Percentiles rank a stretch among this genome's conserved stretches.
phyloP scores from a whole-genome alignment of 192 early-diverging fungal genomes.

The Thamnidium elegans region DNA sequence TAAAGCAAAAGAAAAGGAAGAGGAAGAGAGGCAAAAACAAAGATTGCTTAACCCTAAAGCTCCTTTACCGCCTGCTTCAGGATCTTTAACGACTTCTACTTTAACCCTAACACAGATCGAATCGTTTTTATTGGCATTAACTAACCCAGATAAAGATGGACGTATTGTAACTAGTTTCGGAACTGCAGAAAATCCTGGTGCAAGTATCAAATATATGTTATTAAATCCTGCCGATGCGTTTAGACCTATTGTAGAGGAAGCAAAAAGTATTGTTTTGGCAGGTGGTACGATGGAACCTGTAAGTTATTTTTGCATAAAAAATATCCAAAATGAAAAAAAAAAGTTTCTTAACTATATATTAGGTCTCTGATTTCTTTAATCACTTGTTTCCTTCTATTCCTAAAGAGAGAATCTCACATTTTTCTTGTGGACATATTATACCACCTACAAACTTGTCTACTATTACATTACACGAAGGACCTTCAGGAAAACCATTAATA shows the following conservation, averaged over 20 bases:
- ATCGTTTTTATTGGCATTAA: slow-evolving; percentile 53
- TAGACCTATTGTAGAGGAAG: slow-evolving; percentile 70
- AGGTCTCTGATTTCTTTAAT: slow-evolving; percentile 41
- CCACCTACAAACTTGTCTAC: slow-evolving; percentile 72
- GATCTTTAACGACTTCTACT: slow-evolving; percentile 22
- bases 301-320: too few relatives aligned
- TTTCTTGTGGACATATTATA: slow-evolving; percentile 87
- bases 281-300: slow-evolving; percentile 95
- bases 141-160: slow-evolving; percentile 67
- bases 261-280: slow-evolving; percentile 79
- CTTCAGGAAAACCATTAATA: slow-evolving; percentile 56
- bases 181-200: slow-evolving; percentile 8
- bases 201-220: slow-evolving; percentile 74
- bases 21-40: slow-evolving; percentile 2
- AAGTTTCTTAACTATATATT: too few relatives aligned
- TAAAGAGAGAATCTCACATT: slow-evolving; percentile 49
- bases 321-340: too few relatives aligned
- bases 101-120: slow-evolving; percentile 47
- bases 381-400: slow-evolving; percentile 58
- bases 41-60: not conserved
- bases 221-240: slow-evolving; percentile 84
- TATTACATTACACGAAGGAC: slow-evolving; percentile 59
- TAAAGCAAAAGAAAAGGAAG: slow-evolving; percentile 22
- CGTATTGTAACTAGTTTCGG: slow-evolving; percentile 54
- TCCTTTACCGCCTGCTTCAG: not conserved